Evolutionary conservation across 306 rosid species (phyloP), one percentile per base, ranked within the genome.

Genomic region (Rosa chinensis): DNA sequence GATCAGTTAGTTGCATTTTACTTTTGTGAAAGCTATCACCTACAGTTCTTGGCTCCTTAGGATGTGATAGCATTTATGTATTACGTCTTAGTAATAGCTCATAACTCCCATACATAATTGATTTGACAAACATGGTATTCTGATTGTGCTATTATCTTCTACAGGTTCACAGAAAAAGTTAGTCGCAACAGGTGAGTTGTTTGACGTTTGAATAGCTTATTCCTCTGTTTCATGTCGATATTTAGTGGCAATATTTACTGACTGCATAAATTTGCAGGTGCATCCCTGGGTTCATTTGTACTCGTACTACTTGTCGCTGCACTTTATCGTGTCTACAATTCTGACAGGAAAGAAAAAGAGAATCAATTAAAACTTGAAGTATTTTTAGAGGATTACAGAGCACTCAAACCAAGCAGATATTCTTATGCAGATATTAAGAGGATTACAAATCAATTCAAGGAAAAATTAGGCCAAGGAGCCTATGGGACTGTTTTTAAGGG

Each of bases 381-480:
- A 0, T 86, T 88, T 77, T 74, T 86, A 18, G 47, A 84, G 52
- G 91, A 86, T 37, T 88, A 88, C n/a, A 79, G n/a, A 49, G 81
- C 84, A 72, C 82, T 70, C 21, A 88, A 80, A 53, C 85, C 89
- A 20, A 72, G 86, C 0, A 82, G 88, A 63, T 88, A 84, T 39
- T 62, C 91, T 3, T 88, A 86, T 6, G 53, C 49, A 5, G 86
- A 84, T 67, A 82, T 87, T 0, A 80, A 80, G 62, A 66, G 85
- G 81, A 88, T 88, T 39, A 85, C 89, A 28, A 70, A 76, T 13
- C 62, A 76, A 5, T 85, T 88, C 35, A 12, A 7, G 47, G 75
- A 85, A 47, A 85, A 78, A 73, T 66, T 87, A 67, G 90, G 90
- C 1, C 21, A 87, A 66, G 88, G 87, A 61, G 79, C 87, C 21